Conservation (phyloP, 768 basidiomycete species). For the Suillus subaureus region DNA sequence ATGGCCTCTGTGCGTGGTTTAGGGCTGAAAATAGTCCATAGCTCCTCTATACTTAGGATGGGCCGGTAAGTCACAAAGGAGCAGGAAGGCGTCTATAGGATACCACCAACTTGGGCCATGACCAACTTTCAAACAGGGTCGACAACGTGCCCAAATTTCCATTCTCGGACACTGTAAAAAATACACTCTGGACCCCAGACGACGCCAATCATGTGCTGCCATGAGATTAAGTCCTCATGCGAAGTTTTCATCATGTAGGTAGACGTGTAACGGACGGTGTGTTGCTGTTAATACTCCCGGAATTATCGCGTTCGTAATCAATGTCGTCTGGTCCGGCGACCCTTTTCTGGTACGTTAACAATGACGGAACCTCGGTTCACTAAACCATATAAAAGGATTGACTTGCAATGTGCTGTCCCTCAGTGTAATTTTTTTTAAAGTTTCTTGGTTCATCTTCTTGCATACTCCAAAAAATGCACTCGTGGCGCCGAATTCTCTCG, state of each 20-base stretch:
- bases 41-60: background rate
- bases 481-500: conserved; percentile 31
- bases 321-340: conserved; percentile 6
- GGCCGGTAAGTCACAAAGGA: background rate
- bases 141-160: background rate
- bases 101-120: background rate
- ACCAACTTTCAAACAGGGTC: background rate
- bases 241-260: background rate
- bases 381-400: conserved; percentile 26
- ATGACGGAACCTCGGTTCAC: conserved; percentile 12
- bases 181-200: background rate
- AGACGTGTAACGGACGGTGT: background rate
- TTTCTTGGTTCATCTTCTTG: conserved; percentile 6
- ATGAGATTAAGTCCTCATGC: background rate
- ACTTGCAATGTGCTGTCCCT: background rate
- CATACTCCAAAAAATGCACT: conserved; percentile 26
- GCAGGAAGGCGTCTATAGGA: background rate
- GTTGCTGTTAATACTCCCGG: background rate
- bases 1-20: background rate
- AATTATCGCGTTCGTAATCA: conserved; percentile 8
- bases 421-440: conserved; percentile 28
- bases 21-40: background rate
- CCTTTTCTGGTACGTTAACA: conserved; percentile 12
- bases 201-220: background rate
- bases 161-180: background rate